Evolutionary conservation across 495 filamentous ascomycete genomes (phyloP).

Genomic region (Bacidia rubella): DNA sequence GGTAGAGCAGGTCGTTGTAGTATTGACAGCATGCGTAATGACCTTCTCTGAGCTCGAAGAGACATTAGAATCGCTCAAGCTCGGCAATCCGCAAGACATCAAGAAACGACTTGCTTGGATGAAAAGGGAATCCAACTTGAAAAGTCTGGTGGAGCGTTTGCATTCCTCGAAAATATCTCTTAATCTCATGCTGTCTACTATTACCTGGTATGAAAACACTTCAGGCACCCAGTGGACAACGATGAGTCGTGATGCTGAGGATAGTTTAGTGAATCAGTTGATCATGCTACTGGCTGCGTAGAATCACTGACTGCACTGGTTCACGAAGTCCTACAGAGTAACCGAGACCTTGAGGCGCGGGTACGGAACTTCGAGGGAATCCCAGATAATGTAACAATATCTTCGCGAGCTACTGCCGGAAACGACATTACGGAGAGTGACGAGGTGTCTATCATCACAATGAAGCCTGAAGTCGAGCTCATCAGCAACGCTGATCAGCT

Average conservation of each 20-base stretch:
- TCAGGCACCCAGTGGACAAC: not conserved
- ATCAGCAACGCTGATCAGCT: too few species aligned
- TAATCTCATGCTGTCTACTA: conserved; percentile 18
- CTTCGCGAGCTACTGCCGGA: too few species aligned
- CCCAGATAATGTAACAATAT: not conserved
- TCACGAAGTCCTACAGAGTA: not conserved
- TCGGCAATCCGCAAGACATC: conserved; percentile 8
- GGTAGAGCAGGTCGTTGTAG: conserved; percentile 18
- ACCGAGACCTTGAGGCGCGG: not conserved
- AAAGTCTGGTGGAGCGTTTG: conserved; percentile 14
- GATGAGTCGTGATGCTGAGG: too few species aligned
- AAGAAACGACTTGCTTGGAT: conserved; percentile 20
- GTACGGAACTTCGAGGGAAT: not conserved
- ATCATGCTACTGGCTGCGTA: not conserved
- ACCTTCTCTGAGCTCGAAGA: conserved; percentile 22
- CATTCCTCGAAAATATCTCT: conserved; percentile 18
- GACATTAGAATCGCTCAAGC: conserved; percentile 14
- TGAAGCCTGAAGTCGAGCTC: too few species aligned
- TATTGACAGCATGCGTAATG: conserved; percentile 19
- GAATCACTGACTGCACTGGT: not conserved
- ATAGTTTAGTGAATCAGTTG: not conserved
- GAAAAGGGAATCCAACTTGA: conserved; percentile 13
- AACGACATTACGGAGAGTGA: too few species aligned
- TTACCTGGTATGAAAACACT: conserved; percentile 16
- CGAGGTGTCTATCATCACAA: too few species aligned